These are phyloP conservation scores for Stephania japonica DNA, from an alignment of 164 flowering plant species.

Conservation along the genomic window DNA sequence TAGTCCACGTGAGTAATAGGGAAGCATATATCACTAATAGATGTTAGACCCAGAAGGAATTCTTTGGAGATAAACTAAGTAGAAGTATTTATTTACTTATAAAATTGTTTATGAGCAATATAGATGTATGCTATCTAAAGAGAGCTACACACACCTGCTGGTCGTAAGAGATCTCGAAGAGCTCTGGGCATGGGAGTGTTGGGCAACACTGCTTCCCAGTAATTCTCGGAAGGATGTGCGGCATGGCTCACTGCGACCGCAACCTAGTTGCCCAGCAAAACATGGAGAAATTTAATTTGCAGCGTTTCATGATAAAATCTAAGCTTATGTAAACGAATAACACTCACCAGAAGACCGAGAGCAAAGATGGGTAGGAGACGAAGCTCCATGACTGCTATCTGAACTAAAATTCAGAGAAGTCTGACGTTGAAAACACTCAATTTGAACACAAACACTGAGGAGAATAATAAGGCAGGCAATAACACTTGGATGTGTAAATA, in stretches of 20 bases:
- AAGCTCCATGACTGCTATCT: constrained; percentile 20
- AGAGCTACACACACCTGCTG: constrained; percentile 14
- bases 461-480: neutral
- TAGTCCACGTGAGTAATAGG: too few species aligned
- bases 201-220: constrained; percentile 34
- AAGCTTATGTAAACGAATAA: neutral
- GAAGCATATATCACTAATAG: too few species aligned
- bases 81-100: neutral
- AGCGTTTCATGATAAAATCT: neutral
- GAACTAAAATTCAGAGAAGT: neutral
- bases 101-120: neutral
- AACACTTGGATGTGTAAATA: neutral
- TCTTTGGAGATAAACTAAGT: neutral
- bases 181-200: constrained; percentile 35
- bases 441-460: neutral
- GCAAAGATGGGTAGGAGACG: constrained; percentile 16
- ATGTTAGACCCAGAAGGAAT: neutral
- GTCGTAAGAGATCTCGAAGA: constrained; percentile 20
- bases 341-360: constrained; percentile 23
- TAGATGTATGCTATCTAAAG: neutral
- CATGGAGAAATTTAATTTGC: neutral
- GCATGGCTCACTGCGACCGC: constrained; percentile 22
- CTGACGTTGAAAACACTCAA: neutral
- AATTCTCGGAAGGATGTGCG: constrained; percentile 24
- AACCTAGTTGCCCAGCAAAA: constrained; percentile 19